Evolutionary conservation across 78 protist species (phyloP).

Genomic region (Dictyostelium purpureum): DNA sequence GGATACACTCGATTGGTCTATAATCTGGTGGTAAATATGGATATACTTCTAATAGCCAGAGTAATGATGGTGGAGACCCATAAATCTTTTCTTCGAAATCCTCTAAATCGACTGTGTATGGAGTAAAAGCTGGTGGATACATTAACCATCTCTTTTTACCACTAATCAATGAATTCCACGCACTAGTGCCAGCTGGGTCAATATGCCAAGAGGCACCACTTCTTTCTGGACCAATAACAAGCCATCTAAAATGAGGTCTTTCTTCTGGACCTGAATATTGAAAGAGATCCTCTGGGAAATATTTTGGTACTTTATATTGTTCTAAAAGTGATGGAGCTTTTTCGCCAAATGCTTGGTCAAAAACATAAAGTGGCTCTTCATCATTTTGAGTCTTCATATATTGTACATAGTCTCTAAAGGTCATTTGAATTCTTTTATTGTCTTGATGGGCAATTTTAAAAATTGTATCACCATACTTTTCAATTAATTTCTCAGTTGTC

Average conservation of each 20-base stretch:
- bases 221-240: slow-evolving; percentile 76
- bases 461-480: slow-evolving; percentile 46
- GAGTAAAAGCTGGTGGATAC: slow-evolving; percentile 73
- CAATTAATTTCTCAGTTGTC: slow-evolving; percentile 16
- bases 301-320: slow-evolving; percentile 42
- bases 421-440: slow-evolving; percentile 56
- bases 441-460: slow-evolving; percentile 60
- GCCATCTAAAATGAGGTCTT: slow-evolving; percentile 80
- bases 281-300: slow-evolving; percentile 76
- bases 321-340: slow-evolving; percentile 45
- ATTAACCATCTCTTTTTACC: slow-evolving; percentile 81
- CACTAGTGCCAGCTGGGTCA: slow-evolving; percentile 81
- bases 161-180: slow-evolving; percentile 64
- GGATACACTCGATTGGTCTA: slow-evolving; percentile 70
- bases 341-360: slow-evolving; percentile 76
- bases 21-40: slow-evolving; percentile 75
- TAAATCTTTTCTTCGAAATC: slow-evolving; percentile 50
- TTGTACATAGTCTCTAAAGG: slow-evolving; percentile 28
- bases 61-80: slow-evolving; percentile 44
- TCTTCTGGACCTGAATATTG: background rate
- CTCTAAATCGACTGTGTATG: slow-evolving; percentile 39
- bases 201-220: slow-evolving; percentile 82
- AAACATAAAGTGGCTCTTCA: slow-evolving; percentile 80
- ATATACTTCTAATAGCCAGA: slow-evolving; percentile 73
- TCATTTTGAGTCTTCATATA: slow-evolving; percentile 62